These are phyloP conservation scores for Zelopaecilomyces penicillatus DNA, from an alignment of 2,329 filamentous ascomycete species.

Conservation along the genomic window DNA sequence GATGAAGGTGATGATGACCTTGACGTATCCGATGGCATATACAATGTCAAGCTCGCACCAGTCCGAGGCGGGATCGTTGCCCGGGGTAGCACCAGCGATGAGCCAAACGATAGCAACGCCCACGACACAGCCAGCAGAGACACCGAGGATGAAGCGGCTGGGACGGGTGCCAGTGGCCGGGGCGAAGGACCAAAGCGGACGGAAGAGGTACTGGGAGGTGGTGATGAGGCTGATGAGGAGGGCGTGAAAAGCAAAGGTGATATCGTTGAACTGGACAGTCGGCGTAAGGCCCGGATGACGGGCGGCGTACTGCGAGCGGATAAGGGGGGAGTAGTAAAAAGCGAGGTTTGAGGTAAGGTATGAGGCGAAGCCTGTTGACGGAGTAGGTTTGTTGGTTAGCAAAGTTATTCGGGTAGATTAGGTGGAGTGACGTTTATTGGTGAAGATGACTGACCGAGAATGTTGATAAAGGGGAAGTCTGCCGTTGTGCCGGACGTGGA, in stretches of 20 bases:
- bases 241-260: slow-evolving; percentile 79
- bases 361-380: slow-evolving; percentile 53
- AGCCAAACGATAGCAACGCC: slow-evolving; percentile 46
- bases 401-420: not conserved
- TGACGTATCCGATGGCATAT: slow-evolving; percentile 74
- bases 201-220: slow-evolving; percentile 69
- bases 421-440: not conserved
- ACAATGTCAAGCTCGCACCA: slow-evolving; percentile 58
- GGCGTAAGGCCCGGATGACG: slow-evolving; percentile 69
- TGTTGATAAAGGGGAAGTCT: slow-evolving; percentile 76
- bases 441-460: slow-evolving; percentile 36
- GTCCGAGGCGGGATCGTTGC: slow-evolving; percentile 30
- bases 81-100: slow-evolving; percentile 32
- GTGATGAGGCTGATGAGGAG: slow-evolving; percentile 62
- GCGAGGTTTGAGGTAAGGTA: slow-evolving; percentile 68
- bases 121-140: slow-evolving; percentile 60
- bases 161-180: slow-evolving; percentile 47
- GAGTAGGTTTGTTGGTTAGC: not conserved
- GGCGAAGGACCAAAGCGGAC: slow-evolving; percentile 66
- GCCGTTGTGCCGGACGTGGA: slow-evolving; percentile 79
- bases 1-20: slow-evolving; percentile 77
- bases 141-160: slow-evolving; percentile 54
- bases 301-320: slow-evolving; percentile 74
- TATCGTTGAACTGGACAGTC: slow-evolving; percentile 83
- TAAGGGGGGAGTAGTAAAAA: slow-evolving; percentile 70